Evolutionary conservation across 2,329 filamentous ascomycete genomes (phyloP).

Genomic region (Claviceps capensis): DNA sequence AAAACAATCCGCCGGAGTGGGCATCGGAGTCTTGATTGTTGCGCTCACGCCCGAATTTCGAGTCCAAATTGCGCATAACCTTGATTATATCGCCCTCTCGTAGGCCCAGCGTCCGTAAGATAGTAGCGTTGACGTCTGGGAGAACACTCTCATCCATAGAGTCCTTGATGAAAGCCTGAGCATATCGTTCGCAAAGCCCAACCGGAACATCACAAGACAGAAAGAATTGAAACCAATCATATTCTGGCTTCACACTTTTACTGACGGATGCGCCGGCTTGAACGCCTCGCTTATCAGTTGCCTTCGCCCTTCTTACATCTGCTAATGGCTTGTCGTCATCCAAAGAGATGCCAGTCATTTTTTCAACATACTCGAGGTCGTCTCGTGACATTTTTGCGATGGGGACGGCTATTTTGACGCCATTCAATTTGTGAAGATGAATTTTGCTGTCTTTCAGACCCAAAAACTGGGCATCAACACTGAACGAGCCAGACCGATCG

Average conservation of each 20-base stretch:
- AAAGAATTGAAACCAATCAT: constrained; percentile 99
- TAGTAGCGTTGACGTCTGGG: constrained; percentile 72
- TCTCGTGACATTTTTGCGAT: constrained; percentile 90
- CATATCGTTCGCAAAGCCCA: constrained; percentile 87
- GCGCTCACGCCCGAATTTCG: constrained; percentile 54
- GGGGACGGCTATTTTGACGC: constrained; percentile 95
- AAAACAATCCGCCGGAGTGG: constrained; percentile 61
- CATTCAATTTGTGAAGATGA: constrained; percentile 94
- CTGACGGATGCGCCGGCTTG: constrained; percentile 50
- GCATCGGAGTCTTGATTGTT: constrained; percentile 46
- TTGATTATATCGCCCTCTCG: constrained; percentile 95
- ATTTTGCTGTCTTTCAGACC: constrained; percentile 93
- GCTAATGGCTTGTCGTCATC: constrained; percentile 91
- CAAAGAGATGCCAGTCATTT: constrained; percentile 70
- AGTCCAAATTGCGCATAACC: constrained; percentile 79
- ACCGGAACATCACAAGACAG: constrained; percentile 81
- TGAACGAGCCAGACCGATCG: constrained; percentile 89
- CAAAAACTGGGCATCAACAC: constrained; percentile 92
- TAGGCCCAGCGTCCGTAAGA: constrained; percentile 77
- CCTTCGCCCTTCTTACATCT: constrained; percentile 53
- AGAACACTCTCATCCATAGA: constrained; percentile 93
- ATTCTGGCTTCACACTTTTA: constrained; percentile 51
- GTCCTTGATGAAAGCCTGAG: constrained; percentile 76
- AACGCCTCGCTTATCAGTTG: constrained; percentile 15
- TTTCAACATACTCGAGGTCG: constrained; percentile 91